Evolutionary conservation across 176 grass and related monocot species (phyloP).

Genomic region (Carex cristatella): DNA sequence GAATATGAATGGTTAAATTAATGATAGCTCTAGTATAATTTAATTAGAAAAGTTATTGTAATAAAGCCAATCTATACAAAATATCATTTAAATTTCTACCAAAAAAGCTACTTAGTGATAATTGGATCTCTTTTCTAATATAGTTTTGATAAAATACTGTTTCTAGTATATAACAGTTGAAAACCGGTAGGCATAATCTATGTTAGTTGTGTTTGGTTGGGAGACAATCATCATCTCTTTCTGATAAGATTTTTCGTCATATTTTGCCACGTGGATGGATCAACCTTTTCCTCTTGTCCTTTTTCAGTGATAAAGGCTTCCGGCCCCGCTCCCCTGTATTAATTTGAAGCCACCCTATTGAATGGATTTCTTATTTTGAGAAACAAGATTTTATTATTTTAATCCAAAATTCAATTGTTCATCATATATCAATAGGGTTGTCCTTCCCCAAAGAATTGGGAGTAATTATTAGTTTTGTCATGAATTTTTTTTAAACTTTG

Average conservation of each 20-base stretch:
- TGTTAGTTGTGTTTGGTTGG: slow-evolving; percentile 29
- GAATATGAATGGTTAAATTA: too few species aligned
- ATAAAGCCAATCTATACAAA: too few species aligned
- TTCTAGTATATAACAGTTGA: not conserved
- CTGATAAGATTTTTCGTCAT: slow-evolving; percentile 15
- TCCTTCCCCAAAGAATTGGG: not conserved
- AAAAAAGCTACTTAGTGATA: too few species aligned
- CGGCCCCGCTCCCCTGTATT: not conserved
- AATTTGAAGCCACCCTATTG: not conserved
- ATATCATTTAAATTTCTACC: too few species aligned
- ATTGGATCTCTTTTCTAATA: too few species aligned
- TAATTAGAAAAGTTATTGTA: too few species aligned
- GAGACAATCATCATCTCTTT: slow-evolving; percentile 20
- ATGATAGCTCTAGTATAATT: too few species aligned
- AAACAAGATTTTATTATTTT: not conserved
- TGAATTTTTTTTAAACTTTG: too few species aligned
- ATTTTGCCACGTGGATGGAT: slow-evolving; percentile 4
- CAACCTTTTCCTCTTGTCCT: not conserved
- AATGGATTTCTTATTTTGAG: not conserved
- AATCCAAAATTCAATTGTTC: not conserved
- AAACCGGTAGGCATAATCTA: slow-evolving; percentile 13
- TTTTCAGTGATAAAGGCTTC: not conserved
- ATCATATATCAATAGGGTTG: not conserved
- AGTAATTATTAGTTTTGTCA: too few species aligned
- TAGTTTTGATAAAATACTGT: too few species aligned